phyloP scores from a whole-genome alignment of 108 stramenopile species.

The Conticribra guillardii region DNA sequence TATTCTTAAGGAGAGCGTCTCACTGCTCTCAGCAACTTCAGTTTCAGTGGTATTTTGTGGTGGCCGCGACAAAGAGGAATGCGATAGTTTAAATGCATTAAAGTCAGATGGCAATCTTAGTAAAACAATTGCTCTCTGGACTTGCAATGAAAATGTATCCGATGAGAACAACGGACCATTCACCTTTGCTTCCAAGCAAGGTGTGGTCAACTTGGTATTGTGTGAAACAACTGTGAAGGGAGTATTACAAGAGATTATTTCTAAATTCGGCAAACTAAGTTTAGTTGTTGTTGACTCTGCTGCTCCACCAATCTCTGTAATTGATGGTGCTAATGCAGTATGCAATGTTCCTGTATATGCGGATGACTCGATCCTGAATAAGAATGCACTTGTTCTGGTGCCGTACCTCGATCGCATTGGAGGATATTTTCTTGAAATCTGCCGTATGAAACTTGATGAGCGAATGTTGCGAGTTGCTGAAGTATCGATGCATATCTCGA shows the following conservation, averaged over 20 bases:
- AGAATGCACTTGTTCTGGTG: background rate
- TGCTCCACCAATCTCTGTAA: slow-evolving; percentile 1
- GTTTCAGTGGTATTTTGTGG: slow-evolving; percentile 5
- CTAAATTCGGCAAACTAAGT: background rate
- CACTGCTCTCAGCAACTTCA: background rate
- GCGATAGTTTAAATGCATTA: slow-evolving; percentile 1
- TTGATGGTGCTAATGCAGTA: slow-evolving; percentile 3
- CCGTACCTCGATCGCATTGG: slow-evolving; percentile 8
- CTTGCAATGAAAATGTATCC: background rate
- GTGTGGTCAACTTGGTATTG: background rate
- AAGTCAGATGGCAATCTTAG: background rate
- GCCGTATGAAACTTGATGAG: slow-evolving; percentile 1
- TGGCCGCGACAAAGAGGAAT: background rate
- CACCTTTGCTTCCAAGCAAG: background rate
- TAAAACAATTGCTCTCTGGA: background rate
- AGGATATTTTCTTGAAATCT: slow-evolving; percentile 11
- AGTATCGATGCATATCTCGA: slow-evolving; percentile 1
- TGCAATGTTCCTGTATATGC: background rate
- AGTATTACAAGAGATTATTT: background rate
- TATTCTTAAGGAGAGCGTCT: background rate
- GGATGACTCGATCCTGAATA: background rate
- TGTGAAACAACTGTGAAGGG: background rate
- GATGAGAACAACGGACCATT: too few relatives aligned
- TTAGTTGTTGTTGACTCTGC: slow-evolving; percentile 7
- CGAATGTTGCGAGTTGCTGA: background rate